phyloP scores from a whole-genome alignment of 768 basidiomycete genomes.

The Boletus insuetus region DNA sequence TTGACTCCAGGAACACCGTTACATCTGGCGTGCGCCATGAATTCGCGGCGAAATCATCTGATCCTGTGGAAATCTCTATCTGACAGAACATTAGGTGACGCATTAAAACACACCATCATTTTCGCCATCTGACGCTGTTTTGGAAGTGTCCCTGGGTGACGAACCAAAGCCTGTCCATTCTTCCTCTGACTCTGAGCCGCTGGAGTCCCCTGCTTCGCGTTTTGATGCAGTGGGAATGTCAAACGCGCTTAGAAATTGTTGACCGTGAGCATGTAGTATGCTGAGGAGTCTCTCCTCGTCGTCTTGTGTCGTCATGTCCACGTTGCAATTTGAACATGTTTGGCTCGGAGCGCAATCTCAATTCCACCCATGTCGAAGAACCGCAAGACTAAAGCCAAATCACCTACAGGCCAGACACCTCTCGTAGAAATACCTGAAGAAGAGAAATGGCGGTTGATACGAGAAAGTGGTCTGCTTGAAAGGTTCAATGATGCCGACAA shows the following conservation, averaged over 20 bases:
- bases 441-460: constrained; percentile 76
- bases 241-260: constrained; percentile 45
- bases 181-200: constrained; percentile 27
- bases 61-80: constrained; percentile 25
- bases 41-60: constrained; percentile 39
- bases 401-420: constrained; percentile 13
- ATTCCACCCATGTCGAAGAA: constrained; percentile 28
- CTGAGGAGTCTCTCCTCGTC: constrained; percentile 36
- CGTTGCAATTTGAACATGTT: constrained; percentile 4
- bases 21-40: constrained; percentile 42
- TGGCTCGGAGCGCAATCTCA: not conserved
- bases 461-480: constrained; percentile 59
- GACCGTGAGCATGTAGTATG: constrained; percentile 45
- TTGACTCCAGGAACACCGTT: constrained; percentile 53
- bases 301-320: constrained; percentile 9
- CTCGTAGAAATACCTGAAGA: constrained; percentile 61
- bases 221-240: constrained; percentile 22
- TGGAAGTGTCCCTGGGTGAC: not conserved
- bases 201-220: constrained; percentile 11
- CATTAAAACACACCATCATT: constrained; percentile 17
- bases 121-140: constrained; percentile 15
- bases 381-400: constrained; percentile 18
- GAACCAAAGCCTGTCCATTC: constrained; percentile 43
- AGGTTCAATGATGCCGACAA: constrained; percentile 25
- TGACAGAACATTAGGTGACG: not conserved